phyloP scores from a whole-genome alignment of 2,329 filamentous ascomycete genomes.

The Erysiphe pulchra region DNA sequence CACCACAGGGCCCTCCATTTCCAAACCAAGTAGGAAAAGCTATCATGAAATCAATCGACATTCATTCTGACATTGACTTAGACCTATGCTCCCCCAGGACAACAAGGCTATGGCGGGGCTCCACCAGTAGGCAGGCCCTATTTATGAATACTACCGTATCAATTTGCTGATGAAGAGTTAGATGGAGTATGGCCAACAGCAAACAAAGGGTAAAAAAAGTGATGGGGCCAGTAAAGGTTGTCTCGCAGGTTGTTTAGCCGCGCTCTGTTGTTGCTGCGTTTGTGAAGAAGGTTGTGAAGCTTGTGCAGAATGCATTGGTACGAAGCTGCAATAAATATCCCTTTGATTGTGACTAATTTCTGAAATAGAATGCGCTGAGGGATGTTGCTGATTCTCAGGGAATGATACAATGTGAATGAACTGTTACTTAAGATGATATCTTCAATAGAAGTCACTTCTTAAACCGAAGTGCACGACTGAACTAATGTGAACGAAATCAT shows the following conservation, averaged over 20 bases:
- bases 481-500: too few relatives aligned
- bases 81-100: conserved; percentile 1
- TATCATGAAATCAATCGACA: too few relatives aligned
- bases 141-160: too few relatives aligned
- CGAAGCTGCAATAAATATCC: background rate
- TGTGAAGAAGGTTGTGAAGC: conserved; percentile 25
- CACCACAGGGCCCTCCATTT: conserved; percentile 2
- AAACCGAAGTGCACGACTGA: too few relatives aligned
- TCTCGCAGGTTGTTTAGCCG: conserved; percentile 21
- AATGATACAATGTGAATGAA: too few relatives aligned
- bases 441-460: too few relatives aligned
- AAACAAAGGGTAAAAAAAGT: conserved; percentile 14
- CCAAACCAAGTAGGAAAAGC: background rate
- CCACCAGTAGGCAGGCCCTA: conserved; percentile 1
- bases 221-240: conserved; percentile 16
- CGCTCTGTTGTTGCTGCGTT: conserved; percentile 24
- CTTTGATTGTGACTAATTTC: conserved; percentile 2
- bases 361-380: conserved; percentile 9
- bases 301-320: conserved; percentile 19
- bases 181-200: conserved; percentile 20
- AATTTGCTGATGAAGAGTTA: conserved; percentile 5
- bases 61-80: background rate
- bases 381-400: conserved; percentile 7
- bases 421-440: too few relatives aligned
- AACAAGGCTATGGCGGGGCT: conserved; percentile 3